phyloP scores from a whole-genome alignment of 257 asterid species.

The Orobanche coerulescens region DNA sequence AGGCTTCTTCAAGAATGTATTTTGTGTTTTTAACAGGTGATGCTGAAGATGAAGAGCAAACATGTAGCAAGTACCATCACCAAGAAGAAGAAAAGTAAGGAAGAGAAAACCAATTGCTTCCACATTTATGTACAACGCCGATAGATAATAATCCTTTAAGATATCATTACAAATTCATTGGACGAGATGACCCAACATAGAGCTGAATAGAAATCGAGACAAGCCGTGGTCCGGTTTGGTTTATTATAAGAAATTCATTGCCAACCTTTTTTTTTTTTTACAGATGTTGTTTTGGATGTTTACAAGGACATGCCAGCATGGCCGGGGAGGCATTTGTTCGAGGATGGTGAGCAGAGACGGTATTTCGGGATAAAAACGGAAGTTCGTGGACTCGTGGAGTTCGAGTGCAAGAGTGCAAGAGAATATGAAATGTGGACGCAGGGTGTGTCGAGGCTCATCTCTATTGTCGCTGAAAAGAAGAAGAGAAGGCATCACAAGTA shows the following conservation, averaged over 20 bases:
- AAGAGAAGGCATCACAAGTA: constrained; percentile 40
- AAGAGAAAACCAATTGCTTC: background rate
- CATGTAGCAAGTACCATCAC: constrained; percentile 81
- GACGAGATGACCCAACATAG: too few relatives aligned
- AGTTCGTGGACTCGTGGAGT: constrained; percentile 64
- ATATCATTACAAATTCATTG: too few relatives aligned
- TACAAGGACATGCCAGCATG: constrained; percentile 80
- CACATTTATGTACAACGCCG: background rate
- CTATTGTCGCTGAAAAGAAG: constrained; percentile 45
- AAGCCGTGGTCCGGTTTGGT: too few relatives aligned
- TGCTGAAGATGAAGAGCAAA: constrained; percentile 98
- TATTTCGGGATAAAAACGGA: constrained; percentile 84
- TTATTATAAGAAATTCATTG: too few relatives aligned
- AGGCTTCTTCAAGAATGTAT: background rate
- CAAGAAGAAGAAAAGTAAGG: constrained; percentile 82
- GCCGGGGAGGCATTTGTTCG: constrained; percentile 92
- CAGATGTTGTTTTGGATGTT: constrained; percentile 86
- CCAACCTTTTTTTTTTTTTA: background rate
- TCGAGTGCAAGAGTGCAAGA: constrained; percentile 49
- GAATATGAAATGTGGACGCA: constrained; percentile 70
- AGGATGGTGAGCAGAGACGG: constrained; percentile 83
- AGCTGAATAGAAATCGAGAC: too few relatives aligned
- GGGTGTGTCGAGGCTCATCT: constrained; percentile 55
- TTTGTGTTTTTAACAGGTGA: constrained; percentile 47
- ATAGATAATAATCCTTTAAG: background rate